Conservation (phyloP, 2,329 filamentous ascomycete species). For the Trichocomaceae sp. region DNA sequence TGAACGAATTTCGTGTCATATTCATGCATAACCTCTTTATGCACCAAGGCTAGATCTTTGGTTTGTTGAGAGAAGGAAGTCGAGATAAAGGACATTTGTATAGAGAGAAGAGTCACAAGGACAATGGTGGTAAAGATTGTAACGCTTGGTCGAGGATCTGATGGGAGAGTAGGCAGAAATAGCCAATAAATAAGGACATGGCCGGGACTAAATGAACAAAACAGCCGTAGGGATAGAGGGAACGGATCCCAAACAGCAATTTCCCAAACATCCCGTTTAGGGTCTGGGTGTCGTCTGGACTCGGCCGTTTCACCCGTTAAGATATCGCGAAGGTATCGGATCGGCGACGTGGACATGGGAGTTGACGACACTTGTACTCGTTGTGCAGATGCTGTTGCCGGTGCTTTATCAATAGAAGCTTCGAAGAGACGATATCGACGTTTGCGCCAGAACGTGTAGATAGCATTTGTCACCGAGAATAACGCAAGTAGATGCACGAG, state of each 20-base stretch:
- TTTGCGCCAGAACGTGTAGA: conserved; percentile 73
- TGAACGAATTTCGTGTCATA: conserved; percentile 96
- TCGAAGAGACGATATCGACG: conserved; percentile 90
- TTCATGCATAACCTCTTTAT: conserved; percentile 87
- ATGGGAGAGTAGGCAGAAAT: conserved; percentile 68
- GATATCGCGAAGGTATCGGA: conserved; percentile 65
- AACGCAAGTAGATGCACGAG: conserved; percentile 62
- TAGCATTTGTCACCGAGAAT: conserved; percentile 67
- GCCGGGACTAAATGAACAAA: conserved; percentile 86
- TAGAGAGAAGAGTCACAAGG: conserved; percentile 66
- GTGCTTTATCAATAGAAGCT: conserved; percentile 67
- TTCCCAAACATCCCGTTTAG: conserved; percentile 86
- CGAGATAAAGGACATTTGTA: conserved; percentile 68
- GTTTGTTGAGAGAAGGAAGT: conserved; percentile 72
- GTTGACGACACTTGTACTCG: conserved; percentile 84
- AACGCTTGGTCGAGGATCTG: conserved; percentile 76
- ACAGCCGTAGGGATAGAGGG: conserved; percentile 71
- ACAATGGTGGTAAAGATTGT: conserved; percentile 78
- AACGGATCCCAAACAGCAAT: conserved; percentile 88
- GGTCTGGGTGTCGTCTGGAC: conserved; percentile 68
- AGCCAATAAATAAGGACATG: conserved; percentile 89
- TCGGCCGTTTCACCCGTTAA: conserved; percentile 66
- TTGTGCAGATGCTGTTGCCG: conserved; percentile 75
- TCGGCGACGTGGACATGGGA: conserved; percentile 67
- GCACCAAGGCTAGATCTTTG: conserved; percentile 76